Conservation (phyloP, 805 yeast genomes). For the Monosporozyma solicola region DNA sequence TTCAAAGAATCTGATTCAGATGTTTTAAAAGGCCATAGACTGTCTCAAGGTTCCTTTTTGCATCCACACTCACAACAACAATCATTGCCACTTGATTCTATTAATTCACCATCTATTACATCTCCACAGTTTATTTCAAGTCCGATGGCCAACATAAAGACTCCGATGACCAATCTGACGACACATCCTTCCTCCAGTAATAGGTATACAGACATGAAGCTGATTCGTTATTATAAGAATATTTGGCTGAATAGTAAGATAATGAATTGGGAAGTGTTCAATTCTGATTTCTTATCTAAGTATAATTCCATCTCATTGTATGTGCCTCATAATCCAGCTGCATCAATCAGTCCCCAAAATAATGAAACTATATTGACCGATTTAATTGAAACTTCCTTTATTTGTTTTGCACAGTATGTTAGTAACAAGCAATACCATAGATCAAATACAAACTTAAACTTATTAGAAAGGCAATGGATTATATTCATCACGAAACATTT, state of each 20-base stretch:
- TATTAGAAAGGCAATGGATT: slow-evolving; percentile 36
- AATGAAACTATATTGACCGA: slow-evolving; percentile 20
- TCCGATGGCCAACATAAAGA: slow-evolving; percentile 18
- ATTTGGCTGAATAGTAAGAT: slow-evolving; percentile 34
- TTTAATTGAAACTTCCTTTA: slow-evolving; percentile 32
- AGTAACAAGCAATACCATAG: slow-evolving; percentile 35
- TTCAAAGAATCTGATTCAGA: slow-evolving; percentile 11
- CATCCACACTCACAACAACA: slow-evolving; percentile 1
- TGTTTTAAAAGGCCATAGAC: slow-evolving; percentile 1
- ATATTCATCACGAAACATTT: slow-evolving; percentile 38
- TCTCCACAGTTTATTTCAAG: slow-evolving; percentile 26
- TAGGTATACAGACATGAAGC: slow-evolving; percentile 23
- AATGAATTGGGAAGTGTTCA: slow-evolving; percentile 29
- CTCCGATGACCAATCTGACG: slow-evolving; percentile 2
- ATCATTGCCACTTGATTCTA: slow-evolving; percentile 1
- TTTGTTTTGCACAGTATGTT: slow-evolving; percentile 37
- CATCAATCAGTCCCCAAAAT: slow-evolving; percentile 12
- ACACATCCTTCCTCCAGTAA: slow-evolving; percentile 2
- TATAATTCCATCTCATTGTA: slow-evolving; percentile 28
- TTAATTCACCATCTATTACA: slow-evolving; percentile 22
- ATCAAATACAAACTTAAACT: slow-evolving; percentile 27
- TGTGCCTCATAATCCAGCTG: slow-evolving; percentile 20
- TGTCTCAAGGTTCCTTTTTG: background rate
- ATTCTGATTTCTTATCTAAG: slow-evolving; percentile 24
- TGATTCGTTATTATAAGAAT: slow-evolving; percentile 28